Evolutionary conservation across 2,329 filamentous ascomycete genomes (phyloP), one percentile per base, ranked within the genome.

Genomic region (Monosporascus ibericus): DNA sequence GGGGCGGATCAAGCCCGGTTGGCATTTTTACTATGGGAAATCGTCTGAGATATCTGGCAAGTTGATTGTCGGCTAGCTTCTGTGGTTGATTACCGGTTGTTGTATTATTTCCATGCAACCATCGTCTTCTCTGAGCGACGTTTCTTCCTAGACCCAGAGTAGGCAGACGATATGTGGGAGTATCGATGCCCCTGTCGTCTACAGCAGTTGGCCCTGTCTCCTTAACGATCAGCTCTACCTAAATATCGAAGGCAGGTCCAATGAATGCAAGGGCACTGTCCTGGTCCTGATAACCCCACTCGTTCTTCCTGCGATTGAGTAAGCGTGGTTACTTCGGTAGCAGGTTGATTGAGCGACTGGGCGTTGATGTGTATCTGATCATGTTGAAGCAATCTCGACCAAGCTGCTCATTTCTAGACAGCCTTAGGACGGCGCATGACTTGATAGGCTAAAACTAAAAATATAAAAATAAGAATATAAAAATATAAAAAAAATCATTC

Each of bases 11-110:
- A 87, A 92, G 58, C 88, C 82, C 6, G 79, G 67, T 0, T 88
- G 89, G 0, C 88, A 68, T 94, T 92, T n/a, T 92, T n/a, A 88
- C 88, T 6, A 94, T 77, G 3, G 87, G 90, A 70, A 94, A 94
- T 66, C 91, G 92, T 58, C 85, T 81, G 6, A 86, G 90, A 66
- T 86, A 91, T 59, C 86, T 82, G 22, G 88, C 87, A 68, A 91
- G 91, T 69, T 89, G 81, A 64, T 90, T 90, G 44, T 68, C 64
- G 11, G 55, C 52, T 30, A 72, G 65, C 54, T 65, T 66, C 48
- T 57, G 54, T 36, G 65, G 58, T 2, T 56, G 56, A 1, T 53
- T 58, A n/a, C 49, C 55, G 27, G 51, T 51, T 6, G 52, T 60
- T 25, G 38, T 51, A 44, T 52, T 50, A 36, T 57, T 58, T n/a